A percentile compares a stretch with the other conserved stretches of the same genome.
Conservation (phyloP, 2,329 filamentous ascomycete species). For the Verticillium nonalfalfae region DNA sequence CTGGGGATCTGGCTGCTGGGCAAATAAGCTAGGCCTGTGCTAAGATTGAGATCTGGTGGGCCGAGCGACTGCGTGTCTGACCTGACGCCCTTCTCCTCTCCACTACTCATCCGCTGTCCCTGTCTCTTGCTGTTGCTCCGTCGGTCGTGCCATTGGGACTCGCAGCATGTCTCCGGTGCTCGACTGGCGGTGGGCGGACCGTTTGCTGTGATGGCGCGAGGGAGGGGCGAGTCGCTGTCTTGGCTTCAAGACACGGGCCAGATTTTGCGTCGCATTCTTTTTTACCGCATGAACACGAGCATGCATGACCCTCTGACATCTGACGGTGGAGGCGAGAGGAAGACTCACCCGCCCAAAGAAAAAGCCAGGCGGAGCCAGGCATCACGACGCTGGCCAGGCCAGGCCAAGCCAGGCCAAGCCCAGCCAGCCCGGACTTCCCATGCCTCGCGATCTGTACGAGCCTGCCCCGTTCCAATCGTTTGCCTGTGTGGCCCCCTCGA, state of each 20-base stretch:
- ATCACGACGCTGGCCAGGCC: no score
- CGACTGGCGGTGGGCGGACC: neutral
- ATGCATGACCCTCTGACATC: neutral
- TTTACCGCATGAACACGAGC: neutral
- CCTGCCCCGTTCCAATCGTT: neutral
- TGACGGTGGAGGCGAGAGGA: neutral
- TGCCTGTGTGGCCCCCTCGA: neutral
- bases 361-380: no score
- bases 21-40: neutral
- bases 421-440: neutral
- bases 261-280: neutral
- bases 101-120: neutral
- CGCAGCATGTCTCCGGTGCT: neutral
- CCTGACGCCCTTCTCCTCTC: neutral
- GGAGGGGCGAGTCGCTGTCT: neutral
- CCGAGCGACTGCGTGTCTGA: neutral
- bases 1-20: neutral
- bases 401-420: neutral
- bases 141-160: neutral
- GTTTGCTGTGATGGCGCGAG: neutral
- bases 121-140: neutral
- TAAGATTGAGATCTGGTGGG: neutral
- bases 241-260: neutral
- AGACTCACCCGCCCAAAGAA: neutral
- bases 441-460: neutral